Evolutionary conservation across 331 rosid genomes (phyloP).

Genomic region (Pyrus hybrid): DNA sequence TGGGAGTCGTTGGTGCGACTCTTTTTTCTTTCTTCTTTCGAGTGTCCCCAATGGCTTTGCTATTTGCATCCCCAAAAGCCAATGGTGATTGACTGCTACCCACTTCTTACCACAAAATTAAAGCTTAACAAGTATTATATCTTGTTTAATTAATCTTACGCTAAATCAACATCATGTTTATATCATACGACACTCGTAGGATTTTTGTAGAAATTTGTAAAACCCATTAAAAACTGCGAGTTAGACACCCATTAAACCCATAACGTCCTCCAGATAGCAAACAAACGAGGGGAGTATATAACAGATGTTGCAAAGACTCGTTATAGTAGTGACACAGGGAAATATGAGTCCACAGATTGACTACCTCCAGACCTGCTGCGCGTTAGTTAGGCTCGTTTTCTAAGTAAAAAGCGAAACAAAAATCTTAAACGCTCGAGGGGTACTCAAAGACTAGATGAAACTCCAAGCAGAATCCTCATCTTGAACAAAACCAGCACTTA

Average conservation of each 20-base stretch:
- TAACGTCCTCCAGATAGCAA: neutral
- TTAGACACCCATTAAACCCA: too few relatives aligned
- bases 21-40: neutral
- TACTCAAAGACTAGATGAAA: neutral
- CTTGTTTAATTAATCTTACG: neutral
- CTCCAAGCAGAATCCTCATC: too few relatives aligned
- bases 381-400: too few relatives aligned
- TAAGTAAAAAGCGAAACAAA: too few relatives aligned
- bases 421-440: neutral
- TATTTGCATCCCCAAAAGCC: neutral
- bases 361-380: too few relatives aligned
- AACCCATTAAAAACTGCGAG: neutral
- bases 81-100: conserved; percentile 1
- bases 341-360: too few relatives aligned
- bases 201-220: neutral
- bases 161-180: neutral
- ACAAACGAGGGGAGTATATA: neutral
- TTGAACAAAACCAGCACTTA: too few relatives aligned
- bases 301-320: neutral
- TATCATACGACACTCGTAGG: neutral
- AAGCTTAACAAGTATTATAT: neutral
- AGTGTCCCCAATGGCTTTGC: conserved; percentile 10
- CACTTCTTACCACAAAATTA: conserved; percentile 4
- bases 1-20: conserved; percentile 18
- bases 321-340: too few relatives aligned